Base-by-base conservation (phyloP, 805 yeast genomes). In the Candida suzukii region DNA sequence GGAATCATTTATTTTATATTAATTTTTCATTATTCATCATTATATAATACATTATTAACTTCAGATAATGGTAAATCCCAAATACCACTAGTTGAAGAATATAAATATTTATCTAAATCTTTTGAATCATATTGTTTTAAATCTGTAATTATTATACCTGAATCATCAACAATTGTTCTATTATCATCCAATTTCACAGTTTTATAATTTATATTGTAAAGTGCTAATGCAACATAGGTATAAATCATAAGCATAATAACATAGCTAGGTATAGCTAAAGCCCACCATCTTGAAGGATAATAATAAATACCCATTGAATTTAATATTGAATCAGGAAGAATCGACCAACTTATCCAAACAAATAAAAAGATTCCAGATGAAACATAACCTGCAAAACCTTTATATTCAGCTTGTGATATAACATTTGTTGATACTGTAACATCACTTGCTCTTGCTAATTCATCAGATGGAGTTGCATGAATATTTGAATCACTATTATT, bases 271-370 rank as follows among this genome's bases (percentile, higher is more conserved):
- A 85, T 59, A 1, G 87, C 84, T 28, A 85, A 56, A 2, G 95
- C 81, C 99, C 98, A 93, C 80, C 90, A 84, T 49, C 95, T 70
- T 26, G 91, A 84, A 0, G 98, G 98, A 51, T 80, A 84, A 59
- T 80, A 88, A 52, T 72, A 75, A 17, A 83, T 75, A 16, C 78
- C 80, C 25, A 77, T 48, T 9, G 51, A 51, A 42, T 77, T 70
- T 33, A 83, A 71, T 28, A 73, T 51, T n/a, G 53, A 46, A 30
- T 75, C 74, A 0, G 97, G 97, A 0, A 79, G 54, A 3, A 83
- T 53, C 1, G 95, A 76, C 97, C 98, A 91, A 4, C 74, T 45
- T 2, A 80, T 47, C 72, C 85, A 84, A 5, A 74, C 60, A 2
- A 69, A 43, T 21, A 86, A 67, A 0, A 74, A 68, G 2, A 79